Evolutionary conservation across 352 stramenopile species (phyloP), one percentile per base, ranked within the genome.

Genomic region (Phytophthora brassicae): DNA sequence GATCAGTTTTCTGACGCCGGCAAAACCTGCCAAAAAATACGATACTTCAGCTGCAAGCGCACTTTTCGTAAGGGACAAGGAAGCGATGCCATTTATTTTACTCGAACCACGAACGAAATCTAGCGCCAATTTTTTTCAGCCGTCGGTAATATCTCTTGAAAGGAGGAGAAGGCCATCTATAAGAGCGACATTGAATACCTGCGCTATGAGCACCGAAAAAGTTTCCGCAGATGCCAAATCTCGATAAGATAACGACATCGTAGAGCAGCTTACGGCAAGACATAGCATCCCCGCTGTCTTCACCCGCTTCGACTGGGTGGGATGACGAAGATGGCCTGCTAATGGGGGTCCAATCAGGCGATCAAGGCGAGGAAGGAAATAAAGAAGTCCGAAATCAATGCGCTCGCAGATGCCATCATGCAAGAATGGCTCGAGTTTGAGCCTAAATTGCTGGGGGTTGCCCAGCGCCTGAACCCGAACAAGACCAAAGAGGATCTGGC

Each of bases 51-150:
- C n/a, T n/a, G n/a, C n/a, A n/a, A n/a, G n/a, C n/a, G n/a, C n/a
- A n/a, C n/a, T n/a, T n/a, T n/a, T n/a, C n/a, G n/a, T n/a, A n/a
- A n/a, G n/a, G n/a, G n/a, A n/a, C n/a, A n/a, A n/a, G n/a, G n/a
- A n/a, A n/a, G n/a, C n/a, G n/a, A n/a, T n/a, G n/a, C n/a, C n/a
- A n/a, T n/a, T n/a, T n/a, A n/a, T n/a, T n/a, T n/a, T n/a, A n/a
- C 43, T 61, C 6, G 33, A 54, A 9, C 54, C 54, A 33, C 43
- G 43, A 2, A 53, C 54, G 16, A 61, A 61, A 9, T 41, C 20
- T 2, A 61, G 22, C 12, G 33, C 42, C 0, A 47, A 46, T 31
- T 29, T 5, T 53, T 60, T 46, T 26, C 42, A 2, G 29, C 29
- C 12, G 24, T 48, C 1, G 54, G 43, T 12, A 4, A 48, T 9